Evolutionary conservation across 805 yeast species (phyloP).

Genomic region (Suhomyces sp.): DNA sequence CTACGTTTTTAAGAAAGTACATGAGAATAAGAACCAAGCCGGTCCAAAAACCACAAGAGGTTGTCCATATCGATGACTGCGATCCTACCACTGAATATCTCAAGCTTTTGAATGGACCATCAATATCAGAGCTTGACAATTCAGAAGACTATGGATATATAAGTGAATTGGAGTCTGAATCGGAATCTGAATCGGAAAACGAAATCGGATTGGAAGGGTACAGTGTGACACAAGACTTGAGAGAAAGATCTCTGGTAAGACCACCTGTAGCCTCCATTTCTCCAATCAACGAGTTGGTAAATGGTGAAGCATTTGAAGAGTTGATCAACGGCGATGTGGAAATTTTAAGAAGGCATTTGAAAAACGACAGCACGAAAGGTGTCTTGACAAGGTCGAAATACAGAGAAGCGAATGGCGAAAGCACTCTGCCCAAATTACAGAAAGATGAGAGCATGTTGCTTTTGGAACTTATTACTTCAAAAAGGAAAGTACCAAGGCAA

Average conservation of each 20-base stretch:
- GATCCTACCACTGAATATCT: constrained; percentile 19
- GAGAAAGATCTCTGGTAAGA: background rate
- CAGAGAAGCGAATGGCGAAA: constrained; percentile 5
- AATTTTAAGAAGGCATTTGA: constrained; percentile 29
- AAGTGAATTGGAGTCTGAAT: constrained; percentile 8
- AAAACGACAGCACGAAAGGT: constrained; percentile 15
- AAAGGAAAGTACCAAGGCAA: constrained; percentile 8
- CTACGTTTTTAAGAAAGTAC: constrained; percentile 27
- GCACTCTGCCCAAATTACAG: background rate
- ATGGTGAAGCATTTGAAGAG: constrained; percentile 25
- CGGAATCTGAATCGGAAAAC: constrained; percentile 2
- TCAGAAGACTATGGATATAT: constrained; percentile 25
- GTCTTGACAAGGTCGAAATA: constrained; percentile 35
- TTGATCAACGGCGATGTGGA: constrained; percentile 16
- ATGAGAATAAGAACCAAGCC: constrained; percentile 21
- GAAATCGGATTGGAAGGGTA: background rate
- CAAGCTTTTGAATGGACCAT: constrained; percentile 22
- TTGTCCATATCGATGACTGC: constrained; percentile 14
- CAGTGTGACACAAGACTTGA: background rate
- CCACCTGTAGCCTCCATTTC: background rate
- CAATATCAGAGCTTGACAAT: constrained; percentile 38
- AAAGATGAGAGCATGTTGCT: constrained; percentile 19
- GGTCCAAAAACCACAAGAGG: background rate
- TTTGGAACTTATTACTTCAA: constrained; percentile 19
- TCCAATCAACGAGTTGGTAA: constrained; percentile 19